These are phyloP conservation scores for Saccharomyces hybrid DNA, from an alignment of 1,139 yeast genomes.

Conservation along the genomic window DNA sequence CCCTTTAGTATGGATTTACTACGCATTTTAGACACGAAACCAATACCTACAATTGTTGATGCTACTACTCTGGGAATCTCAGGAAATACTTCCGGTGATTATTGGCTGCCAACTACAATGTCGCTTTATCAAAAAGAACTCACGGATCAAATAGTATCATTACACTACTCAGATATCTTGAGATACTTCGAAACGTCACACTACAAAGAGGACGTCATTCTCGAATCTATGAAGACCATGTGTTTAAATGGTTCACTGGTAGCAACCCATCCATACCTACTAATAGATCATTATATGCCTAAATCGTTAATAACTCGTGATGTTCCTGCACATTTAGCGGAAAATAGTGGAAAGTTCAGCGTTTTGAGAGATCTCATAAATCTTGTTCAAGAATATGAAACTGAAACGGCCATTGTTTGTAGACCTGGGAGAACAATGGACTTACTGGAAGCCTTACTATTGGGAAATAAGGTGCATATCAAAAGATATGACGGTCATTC, in stretches of 20 bases:
- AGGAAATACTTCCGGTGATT: conserved; percentile 52
- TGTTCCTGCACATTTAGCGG: conserved; percentile 64
- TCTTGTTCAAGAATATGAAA: conserved; percentile 34
- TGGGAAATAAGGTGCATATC: conserved; percentile 61
- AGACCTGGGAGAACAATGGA: conserved; percentile 62
- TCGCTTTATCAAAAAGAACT: conserved; percentile 81
- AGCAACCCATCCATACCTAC: conserved; percentile 79
- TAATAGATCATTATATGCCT: conserved; percentile 82
- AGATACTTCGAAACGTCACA: conserved; percentile 69
- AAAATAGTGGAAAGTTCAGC: conserved; percentile 79
- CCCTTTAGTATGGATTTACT: conserved; percentile 54
- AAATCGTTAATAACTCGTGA: conserved; percentile 71
- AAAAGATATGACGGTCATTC: conserved; percentile 59
- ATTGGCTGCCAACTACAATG: conserved; percentile 79
- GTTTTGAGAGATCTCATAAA: conserved; percentile 53
- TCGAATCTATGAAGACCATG: conserved; percentile 64
- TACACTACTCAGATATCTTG: conserved; percentile 84
- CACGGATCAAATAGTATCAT: conserved; percentile 85
- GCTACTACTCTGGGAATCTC: conserved; percentile 32
- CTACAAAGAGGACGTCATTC: conserved; percentile 47
- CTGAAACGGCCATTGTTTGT: conserved; percentile 45
- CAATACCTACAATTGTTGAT: conserved; percentile 72
- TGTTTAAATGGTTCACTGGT: conserved; percentile 69
- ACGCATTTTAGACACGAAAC: conserved; percentile 71
- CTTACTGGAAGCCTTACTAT: conserved; percentile 64